Base-by-base conservation (phyloP, 2,329 filamentous ascomycete species). In the Monosporascus sp. region DNA sequence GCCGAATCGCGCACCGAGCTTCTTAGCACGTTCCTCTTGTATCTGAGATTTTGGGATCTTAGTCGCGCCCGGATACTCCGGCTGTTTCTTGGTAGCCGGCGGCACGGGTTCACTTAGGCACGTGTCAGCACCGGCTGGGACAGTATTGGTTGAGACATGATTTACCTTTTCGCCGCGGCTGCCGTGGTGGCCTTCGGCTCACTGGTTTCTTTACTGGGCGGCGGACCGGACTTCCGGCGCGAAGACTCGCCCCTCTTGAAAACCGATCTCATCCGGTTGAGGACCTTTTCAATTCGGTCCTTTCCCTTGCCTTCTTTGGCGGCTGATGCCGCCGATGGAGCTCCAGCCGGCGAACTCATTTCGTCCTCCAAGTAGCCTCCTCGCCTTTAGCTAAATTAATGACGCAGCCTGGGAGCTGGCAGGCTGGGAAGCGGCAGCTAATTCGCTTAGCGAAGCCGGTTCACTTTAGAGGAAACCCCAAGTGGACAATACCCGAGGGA, bases 11-110 rank as follows among this genome's bases (percentile, higher is more conserved):
- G 81, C 75, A 37, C 77, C 78, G 6, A 84, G 70, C 62, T 76
- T 78, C 68, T 78, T 78, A 41, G 78, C 79, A 31, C 81, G 76
- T 67, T 84, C 79, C 61, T 81, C 78, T 49, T 80, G 75, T 44
- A 84, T 66, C 57, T 82, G 74, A 37, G 74, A 67, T 53, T 75
- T 76, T 5, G 78, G 75, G 31, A 82, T 66, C 63, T 69, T 74
- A 22, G 63, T 64, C 9, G 65, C 66, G 9, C 59, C 60, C 48
- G 66, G 61, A 56, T 64, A 66, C 15, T 65, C 57, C 7, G 58
- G 59, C 22, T 52, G 24, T 49, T 54, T 56, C 51, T 48, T 60
- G 15, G 46, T 18, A 15, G 55, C 31, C 18, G 54, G 22, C 15
- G 14, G 43, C 24, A n/a, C 24, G 22, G 43, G 43, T 28, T 46